These are phyloP conservation scores for Eragrostis nindensis DNA, from an alignment of 176 grass and related monocot genomes.

Conservation along the genomic window DNA sequence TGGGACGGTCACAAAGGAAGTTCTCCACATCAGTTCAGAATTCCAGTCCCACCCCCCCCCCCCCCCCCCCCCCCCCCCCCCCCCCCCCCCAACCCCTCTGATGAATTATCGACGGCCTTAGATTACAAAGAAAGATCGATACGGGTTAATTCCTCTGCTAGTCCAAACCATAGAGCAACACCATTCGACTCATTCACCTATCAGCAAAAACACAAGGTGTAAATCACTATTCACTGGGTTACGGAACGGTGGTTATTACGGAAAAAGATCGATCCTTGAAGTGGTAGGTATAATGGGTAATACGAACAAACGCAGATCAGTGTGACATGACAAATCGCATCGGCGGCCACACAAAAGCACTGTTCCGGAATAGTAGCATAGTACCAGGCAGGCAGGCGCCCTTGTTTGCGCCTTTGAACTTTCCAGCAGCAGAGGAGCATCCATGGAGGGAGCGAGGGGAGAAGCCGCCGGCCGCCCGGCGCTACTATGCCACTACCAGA, in stretches of 20 bases:
- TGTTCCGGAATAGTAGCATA: not conserved
- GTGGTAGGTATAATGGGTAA: too few relatives aligned
- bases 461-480: slow-evolving; percentile 3
- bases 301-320: not conserved
- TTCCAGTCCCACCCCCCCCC: too few relatives aligned
- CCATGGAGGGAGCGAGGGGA: slow-evolving; percentile 9
- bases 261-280: not conserved
- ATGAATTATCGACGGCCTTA: too few relatives aligned
- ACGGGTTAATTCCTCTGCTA: too few relatives aligned
- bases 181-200: not conserved
- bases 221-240: not conserved
- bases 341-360: not conserved
- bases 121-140: too few relatives aligned
- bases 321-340: not conserved
- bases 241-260: not conserved
- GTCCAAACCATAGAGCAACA: too few relatives aligned
- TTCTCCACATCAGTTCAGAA: too few relatives aligned
- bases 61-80: too few relatives aligned
- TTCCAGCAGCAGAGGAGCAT: slow-evolving; percentile 3
- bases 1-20: too few relatives aligned
- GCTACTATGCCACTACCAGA: not conserved
- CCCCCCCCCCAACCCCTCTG: too few relatives aligned
- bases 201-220: not conserved
- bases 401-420: not conserved
- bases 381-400: not conserved